A percentile compares a stretch with the other conserved stretches of the same genome.
phyloP scores from a whole-genome alignment of 495 filamentous ascomycete species.

The Clohesyomyces aquaticus region DNA sequence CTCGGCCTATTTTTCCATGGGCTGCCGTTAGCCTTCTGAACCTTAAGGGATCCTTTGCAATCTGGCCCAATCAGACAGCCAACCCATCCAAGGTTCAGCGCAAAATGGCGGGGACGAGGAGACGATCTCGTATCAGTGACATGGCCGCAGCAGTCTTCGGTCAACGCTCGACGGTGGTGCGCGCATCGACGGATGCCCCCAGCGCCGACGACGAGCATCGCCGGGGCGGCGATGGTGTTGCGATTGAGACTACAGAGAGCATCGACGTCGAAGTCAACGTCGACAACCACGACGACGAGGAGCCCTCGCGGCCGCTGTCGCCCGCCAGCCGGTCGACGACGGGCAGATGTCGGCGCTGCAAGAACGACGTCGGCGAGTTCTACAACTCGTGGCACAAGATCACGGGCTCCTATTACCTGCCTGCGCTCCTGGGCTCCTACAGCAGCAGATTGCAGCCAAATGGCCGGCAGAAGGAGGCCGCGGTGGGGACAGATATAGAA shows the following conservation, averaged over 20 bases:
- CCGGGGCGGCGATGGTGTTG: background rate
- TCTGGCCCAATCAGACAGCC: background rate
- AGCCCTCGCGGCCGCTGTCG: conserved; percentile 3
- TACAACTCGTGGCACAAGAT: conserved; percentile 40
- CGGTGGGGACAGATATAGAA: conserved; percentile 29
- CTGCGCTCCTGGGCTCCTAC: conserved; percentile 39
- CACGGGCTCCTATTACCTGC: conserved; percentile 43
- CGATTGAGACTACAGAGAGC: conserved; percentile 1
- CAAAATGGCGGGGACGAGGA: conserved; percentile 23
- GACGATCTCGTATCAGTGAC: conserved; percentile 20
- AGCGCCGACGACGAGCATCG: background rate
- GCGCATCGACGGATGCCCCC: conserved; percentile 3
- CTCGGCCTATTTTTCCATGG: conserved; percentile 25
- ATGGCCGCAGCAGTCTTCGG: background rate
- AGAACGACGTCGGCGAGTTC: conserved; percentile 38
- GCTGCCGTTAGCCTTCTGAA: background rate
- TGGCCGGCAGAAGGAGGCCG: conserved; percentile 19
- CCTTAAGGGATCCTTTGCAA: conserved; percentile 3
- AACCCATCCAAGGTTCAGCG: conserved; percentile 3
- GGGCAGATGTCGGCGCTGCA: conserved; percentile 39
- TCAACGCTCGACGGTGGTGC: conserved; percentile 6
- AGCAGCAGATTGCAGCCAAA: conserved; percentile 17
- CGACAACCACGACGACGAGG: background rate
- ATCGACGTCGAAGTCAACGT: too few relatives aligned
- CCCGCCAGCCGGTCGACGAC: conserved; percentile 26